Evolutionary conservation across 176 grass and related monocot species (phyloP).

Genomic region (Hsuehochloa calcarea): DNA sequence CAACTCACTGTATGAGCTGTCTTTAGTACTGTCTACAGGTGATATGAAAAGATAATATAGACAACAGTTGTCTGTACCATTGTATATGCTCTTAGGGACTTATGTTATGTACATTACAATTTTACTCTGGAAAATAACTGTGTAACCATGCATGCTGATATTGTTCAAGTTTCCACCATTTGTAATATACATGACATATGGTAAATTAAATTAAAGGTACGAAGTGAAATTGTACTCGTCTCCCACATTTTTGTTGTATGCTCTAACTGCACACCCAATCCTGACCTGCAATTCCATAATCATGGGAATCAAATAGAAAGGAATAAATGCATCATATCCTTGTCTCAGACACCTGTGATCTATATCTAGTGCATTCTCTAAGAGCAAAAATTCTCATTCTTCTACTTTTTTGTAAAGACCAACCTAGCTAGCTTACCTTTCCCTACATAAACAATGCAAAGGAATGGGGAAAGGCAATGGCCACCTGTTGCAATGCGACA

Average conservation of each 20-base stretch:
- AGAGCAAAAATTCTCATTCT: neutral
- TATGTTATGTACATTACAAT: no score
- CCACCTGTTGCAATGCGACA: neutral
- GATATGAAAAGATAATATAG: no score
- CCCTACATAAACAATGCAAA: constrained; percentile 2
- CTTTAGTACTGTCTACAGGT: no score
- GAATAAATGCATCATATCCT: neutral
- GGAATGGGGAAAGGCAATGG: neutral
- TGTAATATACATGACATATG: no score
- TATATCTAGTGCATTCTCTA: neutral
- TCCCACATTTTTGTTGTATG: neutral
- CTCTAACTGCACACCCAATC: neutral
- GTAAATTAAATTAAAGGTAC: no score
- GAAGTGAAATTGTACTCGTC: neutral
- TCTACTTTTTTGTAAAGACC: constrained; percentile 6
- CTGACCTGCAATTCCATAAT: neutral
- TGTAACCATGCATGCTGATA: no score
- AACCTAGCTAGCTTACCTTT: neutral
- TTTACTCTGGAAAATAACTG: no score
- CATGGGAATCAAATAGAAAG: neutral
- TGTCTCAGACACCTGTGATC: neutral
- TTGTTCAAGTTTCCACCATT: no score
- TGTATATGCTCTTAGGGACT: no score
- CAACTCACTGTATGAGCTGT: no score
- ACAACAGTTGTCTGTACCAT: no score